Base-by-base conservation (phyloP, 306 rosid genomes). In the Dryas drummondii region DNA sequence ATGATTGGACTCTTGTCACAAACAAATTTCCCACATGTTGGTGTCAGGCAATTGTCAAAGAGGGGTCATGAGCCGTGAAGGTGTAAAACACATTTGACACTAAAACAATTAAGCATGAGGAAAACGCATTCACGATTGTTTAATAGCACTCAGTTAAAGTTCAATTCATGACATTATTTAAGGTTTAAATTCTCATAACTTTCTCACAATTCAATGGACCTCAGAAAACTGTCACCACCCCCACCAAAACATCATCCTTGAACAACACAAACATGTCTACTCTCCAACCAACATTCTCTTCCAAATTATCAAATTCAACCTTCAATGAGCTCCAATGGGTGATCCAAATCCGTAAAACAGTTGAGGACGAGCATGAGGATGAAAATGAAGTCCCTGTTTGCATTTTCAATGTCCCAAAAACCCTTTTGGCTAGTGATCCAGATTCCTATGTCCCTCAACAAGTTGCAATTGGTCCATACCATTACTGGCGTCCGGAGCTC, bases 381-480 rank as follows among this genome's bases (percentile, higher is more conserved):
- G 89, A 85, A 55, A 46, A 7, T 5, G 87, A 85, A 55, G 52
- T 77, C 47, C 71, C 83, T 0, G 97, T 89, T 3, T 80, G 84
- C 77, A 85, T 93, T 49, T 93, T 88, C 91, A 85, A 83, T 54
- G 98, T 77, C 67, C 84, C 85, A 47, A 80, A 71, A 53, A 13
- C 65, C 72, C 82, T 85, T 26, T 37, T 82, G 86, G 82, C 80
- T 0, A 73, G 70, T 27, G 80, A 85, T 41, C 84, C 92, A 9
- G 84, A 89, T 61, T 91, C 92, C 11, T 93, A 88, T 62, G 70
- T 79, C 14, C 97, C 98, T 49, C 93, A 91, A 79, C 83, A 86
- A 73, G 90, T 93, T 49, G 84, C 97, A 5, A 87, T 93, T 42
- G 93, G 93, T 9, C 97, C 97, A 15, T 93, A 88, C 83, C 98